Conservation (phyloP, 495 filamentous ascomycete genomes). For the Aspergillus carlsbadensis region DNA sequence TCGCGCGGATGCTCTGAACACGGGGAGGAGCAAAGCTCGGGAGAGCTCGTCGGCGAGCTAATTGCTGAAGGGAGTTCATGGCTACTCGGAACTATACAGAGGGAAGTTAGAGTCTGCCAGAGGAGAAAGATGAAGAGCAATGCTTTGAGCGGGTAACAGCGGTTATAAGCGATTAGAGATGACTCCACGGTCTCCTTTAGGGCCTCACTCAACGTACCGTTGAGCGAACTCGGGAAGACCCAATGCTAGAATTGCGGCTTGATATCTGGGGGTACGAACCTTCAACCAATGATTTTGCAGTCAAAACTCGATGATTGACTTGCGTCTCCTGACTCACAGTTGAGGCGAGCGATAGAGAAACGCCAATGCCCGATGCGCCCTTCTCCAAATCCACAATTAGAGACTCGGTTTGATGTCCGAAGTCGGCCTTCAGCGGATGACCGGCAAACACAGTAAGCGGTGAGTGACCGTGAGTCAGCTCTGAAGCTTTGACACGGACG, state of each 20-base stretch:
- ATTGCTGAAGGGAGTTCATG: constrained; percentile 45
- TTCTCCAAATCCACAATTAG: constrained; percentile 6
- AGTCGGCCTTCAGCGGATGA: constrained; percentile 14
- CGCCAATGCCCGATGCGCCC: constrained; percentile 1
- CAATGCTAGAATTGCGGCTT: not conserved
- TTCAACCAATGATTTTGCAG: not conserved
- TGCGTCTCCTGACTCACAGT: constrained; percentile 4
- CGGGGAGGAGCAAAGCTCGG: constrained; percentile 27
- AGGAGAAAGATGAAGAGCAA: constrained; percentile 6
- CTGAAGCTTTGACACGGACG: not conserved
- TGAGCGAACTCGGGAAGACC: constrained; percentile 31
- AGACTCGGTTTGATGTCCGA: constrained; percentile 17
- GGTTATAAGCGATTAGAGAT: constrained; percentile 24
- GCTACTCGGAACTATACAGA: constrained; percentile 4
- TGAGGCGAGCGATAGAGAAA: not conserved
- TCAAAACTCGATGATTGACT: not conserved
- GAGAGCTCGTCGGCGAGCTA: constrained; percentile 38
- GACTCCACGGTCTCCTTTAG: constrained; percentile 22
- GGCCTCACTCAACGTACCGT: constrained; percentile 23
- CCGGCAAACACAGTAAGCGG: constrained; percentile 17
- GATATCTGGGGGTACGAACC: constrained; percentile 2
- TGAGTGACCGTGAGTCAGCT: constrained; percentile 14
- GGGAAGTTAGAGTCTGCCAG: constrained; percentile 7
- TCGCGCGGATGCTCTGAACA: constrained; percentile 26
- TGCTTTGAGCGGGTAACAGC: constrained; percentile 10